Evolutionary conservation across 2,329 filamentous ascomycete species (phyloP), one percentile per base, ranked within the genome.

Genomic region (Cladobotryum mycophilum): DNA sequence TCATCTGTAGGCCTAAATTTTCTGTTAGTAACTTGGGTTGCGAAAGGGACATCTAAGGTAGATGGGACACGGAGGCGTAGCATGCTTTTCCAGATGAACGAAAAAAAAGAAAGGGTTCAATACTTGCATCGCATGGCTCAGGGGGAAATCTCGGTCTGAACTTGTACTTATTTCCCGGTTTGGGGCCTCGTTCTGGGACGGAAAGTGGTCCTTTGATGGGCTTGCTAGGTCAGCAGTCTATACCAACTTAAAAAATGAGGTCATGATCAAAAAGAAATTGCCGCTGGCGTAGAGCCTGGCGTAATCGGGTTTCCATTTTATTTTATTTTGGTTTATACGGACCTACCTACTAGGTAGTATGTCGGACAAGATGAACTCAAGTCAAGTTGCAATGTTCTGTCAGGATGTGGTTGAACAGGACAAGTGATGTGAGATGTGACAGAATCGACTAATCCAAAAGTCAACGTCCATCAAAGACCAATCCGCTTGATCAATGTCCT

Each of bases 71-170:
- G 60, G 65, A 62, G 63, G 65, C 66, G 64, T 62, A 63, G 66
- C 64, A 63, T 68, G 63, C 64, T 67, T 66, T 66, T 38, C 12
- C 36, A 38, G 35, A 17, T 20, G 43, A 6, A 30, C 41, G 41
- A 41, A 41, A 43, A 46, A 53, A 57, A 53, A 53, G 58, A 61
- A 60, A 64, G 58, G 60, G 60, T 63, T 64, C 60, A 58, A 64
- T 67, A 30, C 25, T 60, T 63, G 66, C 66, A 68, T 68, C 63
- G 65, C 66, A 67, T 67, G 64, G 66, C 65, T 68, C 63, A 61
- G 51, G 63, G 63, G 58, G 58, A 63, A 66, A 67, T 30, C 61
- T 62, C 63, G 62, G 64, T 68, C 64, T 65, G 64, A 64, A 64
- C 64, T 67, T 66, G 62, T 64, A 66, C 60, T 65, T 67, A 60